phyloP scores from a whole-genome alignment of 768 basidiomycete genomes.

The Suillus luteus region DNA sequence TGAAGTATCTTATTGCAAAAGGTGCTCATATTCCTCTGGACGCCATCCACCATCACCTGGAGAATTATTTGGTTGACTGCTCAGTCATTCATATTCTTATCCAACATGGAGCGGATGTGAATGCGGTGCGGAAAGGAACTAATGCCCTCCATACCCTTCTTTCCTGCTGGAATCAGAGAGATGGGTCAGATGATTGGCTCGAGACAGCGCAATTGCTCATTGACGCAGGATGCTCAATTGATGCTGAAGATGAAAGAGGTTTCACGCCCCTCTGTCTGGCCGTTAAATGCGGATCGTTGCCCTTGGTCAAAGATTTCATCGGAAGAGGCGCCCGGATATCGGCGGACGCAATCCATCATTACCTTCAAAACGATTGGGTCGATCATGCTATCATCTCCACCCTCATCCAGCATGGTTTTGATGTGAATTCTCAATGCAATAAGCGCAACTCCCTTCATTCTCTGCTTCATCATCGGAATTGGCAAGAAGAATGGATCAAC shows the following conservation, averaged over 20 bases:
- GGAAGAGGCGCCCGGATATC: not conserved
- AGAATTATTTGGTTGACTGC: not conserved
- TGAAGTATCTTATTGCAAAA: not conserved
- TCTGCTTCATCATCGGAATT: not conserved
- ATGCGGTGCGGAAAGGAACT: not conserved
- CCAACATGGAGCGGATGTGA: not conserved
- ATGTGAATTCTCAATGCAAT: not conserved
- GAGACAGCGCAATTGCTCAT: not conserved
- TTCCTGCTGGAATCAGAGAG: not conserved
- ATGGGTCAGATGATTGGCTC: not conserved
- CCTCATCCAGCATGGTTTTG: not conserved
- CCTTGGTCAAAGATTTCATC: not conserved
- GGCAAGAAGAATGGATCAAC: not conserved
- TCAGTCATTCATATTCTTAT: not conserved
- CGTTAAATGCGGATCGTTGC: not conserved
- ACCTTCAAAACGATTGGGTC: not conserved
- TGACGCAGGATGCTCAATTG: not conserved
- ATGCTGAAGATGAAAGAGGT: not conserved
- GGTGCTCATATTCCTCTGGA: not conserved
- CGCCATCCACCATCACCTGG: not conserved
- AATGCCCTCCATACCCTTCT: not conserved
- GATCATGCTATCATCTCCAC: not conserved
- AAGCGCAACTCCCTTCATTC: not conserved
- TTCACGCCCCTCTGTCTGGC: not conserved
- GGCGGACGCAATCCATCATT: not conserved